phyloP scores from a whole-genome alignment of 192 early-diverging fungal species.

The Spizellomyces sp. region DNA sequence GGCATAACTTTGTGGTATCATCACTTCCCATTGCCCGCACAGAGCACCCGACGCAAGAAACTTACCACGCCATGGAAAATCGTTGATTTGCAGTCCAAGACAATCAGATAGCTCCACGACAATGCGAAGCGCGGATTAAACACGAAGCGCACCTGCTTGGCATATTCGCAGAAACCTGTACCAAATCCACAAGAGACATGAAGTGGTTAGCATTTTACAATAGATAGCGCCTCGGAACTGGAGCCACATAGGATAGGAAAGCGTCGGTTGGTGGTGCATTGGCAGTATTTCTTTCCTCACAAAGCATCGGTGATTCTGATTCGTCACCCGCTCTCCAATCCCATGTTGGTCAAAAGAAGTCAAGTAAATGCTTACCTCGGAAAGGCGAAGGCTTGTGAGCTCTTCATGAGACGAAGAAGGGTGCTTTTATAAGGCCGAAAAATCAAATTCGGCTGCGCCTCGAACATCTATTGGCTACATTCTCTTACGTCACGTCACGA shows the following conservation, averaged over 20 bases:
- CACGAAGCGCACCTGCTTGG: background rate
- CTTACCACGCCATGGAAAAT: too few species aligned
- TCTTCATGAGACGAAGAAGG: background rate
- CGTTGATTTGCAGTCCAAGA: too few species aligned
- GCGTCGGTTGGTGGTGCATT: constrained; percentile 5
- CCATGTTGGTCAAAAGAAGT: background rate
- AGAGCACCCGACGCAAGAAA: background rate
- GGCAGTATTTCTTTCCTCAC: background rate
- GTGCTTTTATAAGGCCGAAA: background rate
- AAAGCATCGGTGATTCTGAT: background rate
- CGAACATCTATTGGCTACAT: background rate
- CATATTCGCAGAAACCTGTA: background rate
- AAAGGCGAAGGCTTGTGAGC: background rate
- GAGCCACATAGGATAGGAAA: background rate
- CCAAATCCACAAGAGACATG: background rate
- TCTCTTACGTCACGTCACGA: too few species aligned
- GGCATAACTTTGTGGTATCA: constrained; percentile 15
- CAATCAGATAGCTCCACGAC: background rate
- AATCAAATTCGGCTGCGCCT: background rate
- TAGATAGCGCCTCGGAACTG: background rate
- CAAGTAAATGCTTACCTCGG: background rate
- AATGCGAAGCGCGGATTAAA: background rate
- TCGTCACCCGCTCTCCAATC: background rate
- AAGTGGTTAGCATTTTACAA: background rate
- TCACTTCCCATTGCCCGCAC: background rate